These are phyloP conservation scores for Houttuynia cordata DNA, from an alignment of 164 flowering plant genomes.

Conservation along the genomic window DNA sequence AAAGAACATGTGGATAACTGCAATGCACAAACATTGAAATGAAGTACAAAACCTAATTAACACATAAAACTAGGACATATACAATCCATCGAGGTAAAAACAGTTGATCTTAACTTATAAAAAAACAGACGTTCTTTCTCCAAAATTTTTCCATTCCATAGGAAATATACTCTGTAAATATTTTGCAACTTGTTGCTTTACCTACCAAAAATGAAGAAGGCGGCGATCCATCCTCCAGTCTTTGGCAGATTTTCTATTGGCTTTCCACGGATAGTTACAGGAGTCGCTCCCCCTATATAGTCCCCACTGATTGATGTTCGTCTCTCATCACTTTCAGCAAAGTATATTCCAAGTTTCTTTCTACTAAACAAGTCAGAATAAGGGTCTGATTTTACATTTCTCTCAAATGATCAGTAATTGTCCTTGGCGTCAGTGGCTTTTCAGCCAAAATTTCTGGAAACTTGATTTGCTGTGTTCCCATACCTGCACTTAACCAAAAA, in stretches of 20 bases:
- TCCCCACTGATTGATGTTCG: constrained; percentile 61
- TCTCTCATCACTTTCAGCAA: constrained; percentile 73
- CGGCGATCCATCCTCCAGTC: constrained; percentile 96
- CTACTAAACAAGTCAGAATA: constrained; percentile 21
- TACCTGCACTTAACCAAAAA: constrained; percentile 7
- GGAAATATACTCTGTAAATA: background rate
- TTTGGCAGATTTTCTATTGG: constrained; percentile 66
- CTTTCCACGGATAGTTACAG: constrained; percentile 72
- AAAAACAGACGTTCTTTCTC: no score
- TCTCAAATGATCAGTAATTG: constrained; percentile 12
- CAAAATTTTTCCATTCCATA: no score
- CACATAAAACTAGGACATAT: no score
- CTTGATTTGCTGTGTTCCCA: constrained; percentile 41
- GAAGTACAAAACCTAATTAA: background rate
- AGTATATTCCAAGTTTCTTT: constrained; percentile 58
- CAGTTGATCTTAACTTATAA: no score
- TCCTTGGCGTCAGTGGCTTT: constrained; percentile 16
- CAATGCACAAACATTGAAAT: background rate
- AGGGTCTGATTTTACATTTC: constrained; percentile 9
- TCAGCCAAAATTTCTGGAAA: constrained; percentile 26
- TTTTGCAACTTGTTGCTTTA: background rate
- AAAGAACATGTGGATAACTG: background rate
- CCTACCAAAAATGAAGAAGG: constrained; percentile 88
- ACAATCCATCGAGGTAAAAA: no score
- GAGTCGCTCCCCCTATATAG: constrained; percentile 72